These are phyloP conservation scores for Zoysia matrella DNA, from an alignment of 202 grass and related monocot genomes.

Conservation along the genomic window DNA sequence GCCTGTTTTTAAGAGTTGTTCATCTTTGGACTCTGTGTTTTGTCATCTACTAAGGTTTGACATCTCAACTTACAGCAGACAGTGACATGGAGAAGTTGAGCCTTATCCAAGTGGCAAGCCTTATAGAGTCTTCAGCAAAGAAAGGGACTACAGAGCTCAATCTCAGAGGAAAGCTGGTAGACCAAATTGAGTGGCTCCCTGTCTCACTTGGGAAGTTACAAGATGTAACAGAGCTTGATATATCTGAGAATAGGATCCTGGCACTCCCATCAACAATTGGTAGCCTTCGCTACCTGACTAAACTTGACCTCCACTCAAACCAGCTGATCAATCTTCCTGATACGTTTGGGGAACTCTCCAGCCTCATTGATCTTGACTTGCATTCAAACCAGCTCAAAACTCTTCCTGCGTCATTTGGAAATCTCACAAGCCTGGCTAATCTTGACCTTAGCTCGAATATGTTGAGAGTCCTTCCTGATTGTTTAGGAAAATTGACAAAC, in stretches of 20 bases:
- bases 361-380: slow-evolving; percentile 75
- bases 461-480: slow-evolving; percentile 69
- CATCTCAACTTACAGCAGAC: slow-evolving; percentile 39
- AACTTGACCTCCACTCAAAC: slow-evolving; percentile 92
- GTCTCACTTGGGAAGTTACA: slow-evolving; percentile 89
- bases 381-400: slow-evolving; percentile 74
- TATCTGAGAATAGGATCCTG: slow-evolving; percentile 87
- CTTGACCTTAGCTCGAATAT: slow-evolving; percentile 90
- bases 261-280: slow-evolving; percentile 80
- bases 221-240: slow-evolving; percentile 70
- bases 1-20: slow-evolving; percentile 7
- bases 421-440: slow-evolving; percentile 62
- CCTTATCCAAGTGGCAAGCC: slow-evolving; percentile 94
- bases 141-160: slow-evolving; percentile 69
- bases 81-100: slow-evolving; percentile 71
- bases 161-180: slow-evolving; percentile 81
- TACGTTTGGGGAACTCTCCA: slow-evolving; percentile 77
- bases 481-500: slow-evolving; percentile 72
- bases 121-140: slow-evolving; percentile 91
- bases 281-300: slow-evolving; percentile 78
- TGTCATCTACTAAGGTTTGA: not conserved
- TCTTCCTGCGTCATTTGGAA: slow-evolving; percentile 82
- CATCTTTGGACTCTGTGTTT: slow-evolving; percentile 3
- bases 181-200: slow-evolving; percentile 98
- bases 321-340: slow-evolving; percentile 83